Percentiles rank a stretch among this genome's conserved stretches.
Evolutionary conservation across 352 stramenopile genomes (phyloP).

Genomic region (Aphanomyces cochlioides): DNA sequence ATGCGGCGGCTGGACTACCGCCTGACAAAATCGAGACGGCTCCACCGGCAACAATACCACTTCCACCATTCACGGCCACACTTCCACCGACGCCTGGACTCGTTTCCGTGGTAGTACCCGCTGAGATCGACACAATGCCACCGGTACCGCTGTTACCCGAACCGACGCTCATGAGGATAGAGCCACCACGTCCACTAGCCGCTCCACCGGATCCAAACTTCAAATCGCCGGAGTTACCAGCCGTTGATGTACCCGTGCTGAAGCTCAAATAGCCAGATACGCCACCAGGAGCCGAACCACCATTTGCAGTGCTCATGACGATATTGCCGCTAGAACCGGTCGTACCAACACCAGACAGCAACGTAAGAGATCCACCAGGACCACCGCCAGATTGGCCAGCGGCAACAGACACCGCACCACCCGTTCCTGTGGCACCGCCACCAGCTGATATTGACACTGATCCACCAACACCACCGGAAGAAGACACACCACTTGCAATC

Average conservation of each 20-base stretch:
- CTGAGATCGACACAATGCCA: too few relatives aligned
- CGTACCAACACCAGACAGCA: conserved; percentile 40
- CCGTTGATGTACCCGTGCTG: conserved; percentile 36
- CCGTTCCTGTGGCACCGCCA: conserved; percentile 1
- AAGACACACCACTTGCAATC: too few relatives aligned
- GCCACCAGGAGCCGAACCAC: conserved; percentile 32
- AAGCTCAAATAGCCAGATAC: conserved; percentile 41
- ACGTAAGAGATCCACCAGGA: conserved; percentile 33
- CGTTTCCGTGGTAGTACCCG: too few relatives aligned
- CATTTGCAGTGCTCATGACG: conserved; percentile 42
- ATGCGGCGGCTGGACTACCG: too few relatives aligned
- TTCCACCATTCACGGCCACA: too few relatives aligned
- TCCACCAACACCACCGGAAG: too few relatives aligned
- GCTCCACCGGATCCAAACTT: conserved; percentile 36
- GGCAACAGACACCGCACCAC: conserved; percentile 32
- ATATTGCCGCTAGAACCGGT: conserved; percentile 42
- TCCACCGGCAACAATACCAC: too few relatives aligned
- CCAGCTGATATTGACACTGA: too few relatives aligned
- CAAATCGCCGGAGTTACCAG: conserved; percentile 39
- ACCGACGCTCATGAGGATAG: conserved; percentile 42
- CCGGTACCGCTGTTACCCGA: conserved; percentile 35
- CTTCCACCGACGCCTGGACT: too few relatives aligned
- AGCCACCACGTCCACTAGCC: conserved; percentile 38
- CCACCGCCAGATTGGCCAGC: conserved; percentile 34
- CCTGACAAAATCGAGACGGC: too few relatives aligned